Conservation (phyloP, 2,329 filamentous ascomycete genomes). For the Aspergillus ochraceoroseus region DNA sequence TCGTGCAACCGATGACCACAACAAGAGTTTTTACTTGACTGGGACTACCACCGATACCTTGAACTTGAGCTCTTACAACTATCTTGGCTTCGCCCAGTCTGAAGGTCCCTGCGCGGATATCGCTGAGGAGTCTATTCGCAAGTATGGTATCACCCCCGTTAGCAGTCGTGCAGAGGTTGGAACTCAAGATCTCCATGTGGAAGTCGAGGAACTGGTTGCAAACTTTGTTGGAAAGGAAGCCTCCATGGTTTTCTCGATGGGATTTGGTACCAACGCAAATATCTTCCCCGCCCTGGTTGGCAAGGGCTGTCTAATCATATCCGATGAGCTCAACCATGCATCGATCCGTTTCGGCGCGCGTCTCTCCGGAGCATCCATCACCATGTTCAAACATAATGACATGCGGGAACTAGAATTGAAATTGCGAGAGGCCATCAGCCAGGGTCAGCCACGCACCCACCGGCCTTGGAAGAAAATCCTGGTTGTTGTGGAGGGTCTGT, state of each 20-base stretch:
- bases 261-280: conserved; percentile 91
- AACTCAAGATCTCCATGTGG: conserved; percentile 77
- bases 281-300: conserved; percentile 87
- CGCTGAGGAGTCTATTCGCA: conserved; percentile 77
- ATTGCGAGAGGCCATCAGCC: conserved; percentile 86
- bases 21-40: conserved; percentile 80
- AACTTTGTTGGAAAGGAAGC: conserved; percentile 89
- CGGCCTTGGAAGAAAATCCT: conserved; percentile 99
- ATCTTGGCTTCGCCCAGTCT: conserved; percentile 95
- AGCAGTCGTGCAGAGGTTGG: conserved; percentile 80
- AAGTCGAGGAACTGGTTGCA: conserved; percentile 86
- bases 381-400: conserved; percentile 97
- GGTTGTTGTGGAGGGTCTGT: conserved; percentile 91
- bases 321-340: conserved; percentile 95
- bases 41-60: conserved; percentile 90
- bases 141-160: conserved; percentile 76
- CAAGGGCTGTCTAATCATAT: conserved; percentile 91
- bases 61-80: conserved; percentile 99
- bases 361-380: conserved; percentile 89
- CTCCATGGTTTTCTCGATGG: conserved; percentile 98
- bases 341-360: conserved; percentile 94
- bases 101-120: conserved; percentile 94
- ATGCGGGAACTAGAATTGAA: conserved; percentile 80
- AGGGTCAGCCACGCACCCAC: conserved; percentile 96
- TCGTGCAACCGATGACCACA: conserved; percentile 85